A percentile compares a stretch with the other conserved stretches of the same genome.
phyloP scores from a whole-genome alignment of 495 filamentous ascomycete genomes.

The Aspergillus panamensis region DNA sequence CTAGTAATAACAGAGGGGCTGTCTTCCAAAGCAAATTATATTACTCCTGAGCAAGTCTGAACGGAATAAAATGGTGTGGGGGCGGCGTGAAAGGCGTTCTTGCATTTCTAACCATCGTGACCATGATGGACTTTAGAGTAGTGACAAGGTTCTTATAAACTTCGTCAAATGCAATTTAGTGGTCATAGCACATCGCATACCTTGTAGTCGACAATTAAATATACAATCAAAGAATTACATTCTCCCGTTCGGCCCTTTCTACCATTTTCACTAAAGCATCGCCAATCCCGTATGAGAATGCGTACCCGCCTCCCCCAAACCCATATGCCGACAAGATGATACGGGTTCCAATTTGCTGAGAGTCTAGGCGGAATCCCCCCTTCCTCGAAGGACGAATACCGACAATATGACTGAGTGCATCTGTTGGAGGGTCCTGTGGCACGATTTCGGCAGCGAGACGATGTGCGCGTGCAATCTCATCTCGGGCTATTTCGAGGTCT shows the following conservation, averaged over 20 bases:
- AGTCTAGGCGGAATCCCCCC: conserved; percentile 41
- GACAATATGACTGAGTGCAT: conserved; percentile 35
- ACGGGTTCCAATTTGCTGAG: conserved; percentile 26
- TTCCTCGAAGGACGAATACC: conserved; percentile 40
- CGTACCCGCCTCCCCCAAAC: conserved; percentile 44
- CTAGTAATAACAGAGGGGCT: no score
- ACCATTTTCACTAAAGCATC: conserved; percentile 43
- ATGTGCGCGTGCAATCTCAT: conserved; percentile 43
- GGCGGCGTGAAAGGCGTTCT: no score
- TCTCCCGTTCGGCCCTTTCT: conserved; percentile 31
- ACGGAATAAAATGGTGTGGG: no score
- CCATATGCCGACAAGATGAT: conserved; percentile 41
- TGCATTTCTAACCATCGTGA: no score
- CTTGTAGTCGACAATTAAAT: no score
- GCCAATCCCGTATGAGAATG: conserved; percentile 43
- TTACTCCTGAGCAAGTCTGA: no score
- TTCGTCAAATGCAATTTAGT: no score
- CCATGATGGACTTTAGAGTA: no score
- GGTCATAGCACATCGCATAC: no score
- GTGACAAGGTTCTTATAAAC: no score
- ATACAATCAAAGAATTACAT: conserved; percentile 29
- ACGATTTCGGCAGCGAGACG: conserved; percentile 40
- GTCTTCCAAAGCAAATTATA: no score
- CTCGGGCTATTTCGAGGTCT: conserved; percentile 37
- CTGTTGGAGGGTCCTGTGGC: conserved; percentile 32